Evolutionary conservation across 2,329 filamentous ascomycete species (phyloP), one percentile per base, ranked within the genome.

Genomic region (Talaromyces marneffei): DNA sequence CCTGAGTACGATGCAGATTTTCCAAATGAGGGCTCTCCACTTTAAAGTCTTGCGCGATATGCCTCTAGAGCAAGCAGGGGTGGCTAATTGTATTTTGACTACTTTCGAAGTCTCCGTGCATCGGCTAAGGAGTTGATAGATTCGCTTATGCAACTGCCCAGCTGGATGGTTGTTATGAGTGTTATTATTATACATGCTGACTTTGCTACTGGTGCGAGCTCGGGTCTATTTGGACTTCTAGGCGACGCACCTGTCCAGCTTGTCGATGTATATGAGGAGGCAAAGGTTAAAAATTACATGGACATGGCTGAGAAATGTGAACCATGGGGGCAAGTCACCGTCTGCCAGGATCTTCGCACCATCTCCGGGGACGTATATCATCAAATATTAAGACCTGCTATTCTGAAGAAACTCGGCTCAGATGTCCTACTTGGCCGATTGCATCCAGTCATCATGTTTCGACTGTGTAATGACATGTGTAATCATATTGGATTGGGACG

Each of bases 131-230:
- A 42, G n/a, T 23, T 57, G n/a, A 25, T n/a, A 3, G 39, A 57
- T 42, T 27, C 1, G 14, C 39, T 46, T n/a, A 20, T n/a, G 44
- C 20, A 46, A n/a, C 39, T 57, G 25, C 25, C 39, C 8, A 31
- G n/a, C 12, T 57, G 55, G 37, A 57, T 18, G 27, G 27, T 57
- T 57, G 39, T 57, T n/a, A 46, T 57, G 55, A 39, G 40, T 23
- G 55, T 57, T 3, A 16, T 57, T 46, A 27, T 57, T 46, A 57
- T 57, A 46, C 55, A 57, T 40, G 29, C 55, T 42, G 55, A 57
- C 39, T 42, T 25, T 46, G 23, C 27, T 16, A 46, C 55, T 46
- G 55, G 39, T 20, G 55, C 55, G 14, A 35, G 27, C 5, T 33
- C 55, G 35, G 55, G 55, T 35, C 9, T 57, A 10, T 44, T 57